Base-by-base conservation (phyloP, 129 eudicot species). In the Chrysanthemum lavandulifolium region DNA sequence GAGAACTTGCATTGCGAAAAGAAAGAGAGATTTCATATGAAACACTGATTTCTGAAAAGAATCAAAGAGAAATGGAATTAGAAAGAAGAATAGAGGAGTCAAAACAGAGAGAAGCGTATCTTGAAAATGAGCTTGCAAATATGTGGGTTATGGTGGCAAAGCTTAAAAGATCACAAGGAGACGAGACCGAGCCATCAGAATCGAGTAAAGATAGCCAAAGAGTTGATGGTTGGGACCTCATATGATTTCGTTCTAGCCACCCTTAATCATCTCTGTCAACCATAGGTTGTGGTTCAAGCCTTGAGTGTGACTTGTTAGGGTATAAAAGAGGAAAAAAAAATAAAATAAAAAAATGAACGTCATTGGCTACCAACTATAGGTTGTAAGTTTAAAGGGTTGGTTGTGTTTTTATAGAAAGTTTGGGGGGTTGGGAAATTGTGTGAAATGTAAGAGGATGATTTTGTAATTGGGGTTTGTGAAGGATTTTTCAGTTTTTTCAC, bases 81-180 rank as follows among this genome's bases (percentile, higher is more conserved):
- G 88, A 85, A 71, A 82, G 86, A 49, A 83, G 72, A 78, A 86
- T 90, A 3, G 99, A 90, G 72, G 91, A 90, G 73, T 86, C 94
- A 4, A 88, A 90, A 77, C 94, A 94, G 65, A 79, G 93, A 83
- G 99, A 94, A 80, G 96, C 97, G 16, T 90, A 94, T 85, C 87
- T 94, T 2, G 99, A 94, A 72, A 94, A 94, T 29, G 99, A 94
- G 76, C 97, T 94, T 19, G 97, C 99, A 33, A 94, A 90, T 75
- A 94, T 94, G 99, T 94, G 99, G 99, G 90, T 94, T 54, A 91
- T 90, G 64, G 94, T 94, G 74, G 97, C 97, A 3, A 94, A 90
- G 80, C 83, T 90, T 13, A 94, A 90, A 69, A 83, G 81, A 76
- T 82, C 96, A 31, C 97, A 86, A 65, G 97, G 73, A 56, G 73